Percentiles rank a stretch among this genome's conserved stretches.
Evolutionary conservation across 331 rosid genomes (phyloP).

Genomic region (Rhamnella rubrinervis): DNA sequence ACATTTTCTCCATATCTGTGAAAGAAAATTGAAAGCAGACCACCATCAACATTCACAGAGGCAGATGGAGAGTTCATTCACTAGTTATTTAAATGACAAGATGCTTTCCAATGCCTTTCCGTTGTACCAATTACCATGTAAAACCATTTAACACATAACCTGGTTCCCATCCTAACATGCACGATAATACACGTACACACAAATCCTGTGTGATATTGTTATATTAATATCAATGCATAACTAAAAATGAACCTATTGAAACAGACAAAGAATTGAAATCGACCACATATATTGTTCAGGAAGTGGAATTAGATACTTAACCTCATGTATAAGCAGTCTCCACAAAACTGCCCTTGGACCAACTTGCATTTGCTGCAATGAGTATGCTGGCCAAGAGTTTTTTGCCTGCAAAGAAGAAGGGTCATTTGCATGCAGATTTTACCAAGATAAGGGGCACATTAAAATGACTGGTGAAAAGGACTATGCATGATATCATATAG

Average conservation of each 20-base stretch:
- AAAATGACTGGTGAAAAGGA: neutral
- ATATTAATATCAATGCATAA: neutral
- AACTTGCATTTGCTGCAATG: conserved; percentile 61
- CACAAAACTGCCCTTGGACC: conserved; percentile 91
- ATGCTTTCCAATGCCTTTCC: too few species aligned
- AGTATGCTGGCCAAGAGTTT: conserved; percentile 80
- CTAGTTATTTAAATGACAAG: neutral
- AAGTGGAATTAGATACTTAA: conserved; percentile 19
- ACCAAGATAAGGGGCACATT: conserved; percentile 1
- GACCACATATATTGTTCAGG: neutral
- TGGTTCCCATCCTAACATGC: too few species aligned
- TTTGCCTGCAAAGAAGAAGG: conserved; percentile 57
- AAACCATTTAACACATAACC: too few species aligned
- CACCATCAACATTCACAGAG: conserved; percentile 3
- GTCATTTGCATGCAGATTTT: neutral
- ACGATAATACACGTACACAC: neutral
- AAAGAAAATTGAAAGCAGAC: neutral
- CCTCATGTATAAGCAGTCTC: conserved; percentile 97
- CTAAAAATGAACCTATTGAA: neutral
- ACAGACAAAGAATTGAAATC: neutral
- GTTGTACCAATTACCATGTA: too few species aligned
- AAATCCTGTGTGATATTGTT: neutral
- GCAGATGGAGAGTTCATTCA: neutral
- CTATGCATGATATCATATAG: neutral
- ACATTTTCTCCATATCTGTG: conserved; percentile 79